Conservation (phyloP, 768 basidiomycete genomes). For the Pulveroboletus ravenelii region DNA sequence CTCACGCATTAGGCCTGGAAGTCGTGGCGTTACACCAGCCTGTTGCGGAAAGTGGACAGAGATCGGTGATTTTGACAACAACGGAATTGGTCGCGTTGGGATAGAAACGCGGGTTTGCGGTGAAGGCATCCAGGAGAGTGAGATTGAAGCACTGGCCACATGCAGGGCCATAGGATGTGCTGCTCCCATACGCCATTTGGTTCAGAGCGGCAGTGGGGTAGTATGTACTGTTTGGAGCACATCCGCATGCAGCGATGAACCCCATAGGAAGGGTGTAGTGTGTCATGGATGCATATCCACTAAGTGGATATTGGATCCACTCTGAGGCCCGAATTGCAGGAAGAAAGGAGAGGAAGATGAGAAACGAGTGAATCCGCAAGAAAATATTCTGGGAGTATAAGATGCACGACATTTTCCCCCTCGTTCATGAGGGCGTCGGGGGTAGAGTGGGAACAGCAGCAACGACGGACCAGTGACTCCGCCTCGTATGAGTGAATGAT, state of each 20-base stretch:
- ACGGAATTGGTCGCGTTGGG: conserved; percentile 57
- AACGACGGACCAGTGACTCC: neutral
- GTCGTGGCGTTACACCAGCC: conserved; percentile 74
- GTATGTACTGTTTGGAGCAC: conserved; percentile 55
- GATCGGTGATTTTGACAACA: conserved; percentile 74
- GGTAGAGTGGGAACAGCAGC: neutral
- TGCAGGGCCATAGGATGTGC: conserved; percentile 62
- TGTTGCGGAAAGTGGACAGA: conserved; percentile 59
- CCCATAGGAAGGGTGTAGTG: conserved; percentile 53
- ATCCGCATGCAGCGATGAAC: conserved; percentile 69
- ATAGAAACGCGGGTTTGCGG: conserved; percentile 63
- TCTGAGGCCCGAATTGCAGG: conserved; percentile 23
- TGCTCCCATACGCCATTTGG: conserved; percentile 77
- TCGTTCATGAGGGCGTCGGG: conserved; percentile 9
- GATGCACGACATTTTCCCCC: conserved; percentile 15
- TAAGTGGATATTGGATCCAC: conserved; percentile 63
- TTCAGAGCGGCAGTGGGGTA: conserved; percentile 79
- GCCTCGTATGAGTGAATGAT: neutral
- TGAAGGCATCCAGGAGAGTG: conserved; percentile 65
- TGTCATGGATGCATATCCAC: conserved; percentile 73
- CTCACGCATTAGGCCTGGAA: conserved; percentile 59
- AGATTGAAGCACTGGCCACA: conserved; percentile 80
- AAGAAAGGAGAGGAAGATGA: conserved; percentile 23
- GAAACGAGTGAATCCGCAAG: conserved; percentile 21
- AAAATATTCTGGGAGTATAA: neutral